A percentile compares a stretch with the other conserved stretches of the same genome.
These are phyloP conservation scores for Lizonia empirigonia DNA, from an alignment of 2,329 filamentous ascomycete genomes.

Conservation along the genomic window DNA sequence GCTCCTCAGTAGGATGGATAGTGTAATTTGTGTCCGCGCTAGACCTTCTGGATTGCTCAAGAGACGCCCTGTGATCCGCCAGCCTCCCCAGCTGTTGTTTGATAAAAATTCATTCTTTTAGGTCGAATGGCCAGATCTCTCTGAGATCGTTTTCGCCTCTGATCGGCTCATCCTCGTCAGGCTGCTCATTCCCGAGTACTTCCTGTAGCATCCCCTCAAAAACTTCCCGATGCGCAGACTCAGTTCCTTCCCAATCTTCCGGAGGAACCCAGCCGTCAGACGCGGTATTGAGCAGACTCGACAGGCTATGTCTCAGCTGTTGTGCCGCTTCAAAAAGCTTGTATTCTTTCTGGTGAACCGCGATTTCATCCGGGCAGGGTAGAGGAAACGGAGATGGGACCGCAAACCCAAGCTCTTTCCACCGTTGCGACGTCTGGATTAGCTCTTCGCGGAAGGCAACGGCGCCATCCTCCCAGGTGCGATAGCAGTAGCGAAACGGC, in stretches of 20 bases:
- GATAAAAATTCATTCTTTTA: constrained; percentile 19
- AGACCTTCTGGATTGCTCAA: constrained; percentile 5
- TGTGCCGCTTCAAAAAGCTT: constrained; percentile 43
- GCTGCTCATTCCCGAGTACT: constrained; percentile 36
- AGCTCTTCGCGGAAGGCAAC: constrained; percentile 50
- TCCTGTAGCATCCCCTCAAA: constrained; percentile 42
- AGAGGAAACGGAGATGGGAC: constrained; percentile 41
- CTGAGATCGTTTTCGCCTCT: constrained; percentile 40
- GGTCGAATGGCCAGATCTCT: constrained; percentile 48
- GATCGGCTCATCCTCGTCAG: constrained; percentile 44
- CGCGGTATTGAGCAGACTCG: constrained; percentile 38
- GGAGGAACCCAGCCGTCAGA: constrained; percentile 48
- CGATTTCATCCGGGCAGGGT: constrained; percentile 34
- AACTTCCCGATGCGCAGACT: constrained; percentile 37
- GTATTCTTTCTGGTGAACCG: constrained; percentile 38
- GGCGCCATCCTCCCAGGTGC: constrained; percentile 51
- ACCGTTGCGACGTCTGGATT: constrained; percentile 47
- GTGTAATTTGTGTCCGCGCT: background rate
- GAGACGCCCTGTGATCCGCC: background rate
- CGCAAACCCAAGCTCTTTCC: constrained; percentile 48
- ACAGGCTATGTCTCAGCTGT: constrained; percentile 36
- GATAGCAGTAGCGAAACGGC: constrained; percentile 50
- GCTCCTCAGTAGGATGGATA: background rate
- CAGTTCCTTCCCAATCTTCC: constrained; percentile 42
- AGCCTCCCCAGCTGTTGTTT: constrained; percentile 1